A percentile compares a stretch with the other conserved stretches of the same genome.
These are phyloP conservation scores for Hymenoscyphus occultus DNA, from an alignment of 2,329 filamentous ascomycete genomes.

Conservation along the genomic window DNA sequence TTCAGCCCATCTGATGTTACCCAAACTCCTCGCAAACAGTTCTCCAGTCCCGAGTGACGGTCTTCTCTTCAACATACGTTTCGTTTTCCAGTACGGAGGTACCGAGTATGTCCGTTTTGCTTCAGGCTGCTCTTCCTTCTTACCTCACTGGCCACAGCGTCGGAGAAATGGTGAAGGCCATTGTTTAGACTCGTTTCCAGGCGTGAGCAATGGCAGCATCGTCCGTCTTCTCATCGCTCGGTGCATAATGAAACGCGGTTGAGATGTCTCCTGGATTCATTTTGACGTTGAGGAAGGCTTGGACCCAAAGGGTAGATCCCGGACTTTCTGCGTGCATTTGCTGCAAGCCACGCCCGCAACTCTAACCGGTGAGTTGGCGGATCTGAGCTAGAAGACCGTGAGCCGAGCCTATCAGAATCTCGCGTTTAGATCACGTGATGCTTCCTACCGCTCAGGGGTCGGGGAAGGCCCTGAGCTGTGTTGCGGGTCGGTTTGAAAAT, in stretches of 20 bases:
- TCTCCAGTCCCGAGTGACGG: no score
- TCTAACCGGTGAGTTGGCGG: slow-evolving; percentile 15
- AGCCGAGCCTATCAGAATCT: neutral
- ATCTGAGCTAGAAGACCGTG: no score
- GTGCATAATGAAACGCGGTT: slow-evolving; percentile 1
- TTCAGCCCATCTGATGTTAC: neutral
- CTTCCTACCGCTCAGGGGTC: neutral
- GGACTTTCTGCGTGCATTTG: slow-evolving; percentile 8
- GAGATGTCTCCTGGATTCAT: slow-evolving; percentile 1
- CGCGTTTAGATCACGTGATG: no score
- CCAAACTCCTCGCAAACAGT: neutral
- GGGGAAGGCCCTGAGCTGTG: neutral
- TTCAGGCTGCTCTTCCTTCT: neutral
- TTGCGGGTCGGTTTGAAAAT: neutral
- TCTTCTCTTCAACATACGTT: neutral
- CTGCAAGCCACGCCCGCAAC: slow-evolving; percentile 11
- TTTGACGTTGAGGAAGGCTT: neutral
- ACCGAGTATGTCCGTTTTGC: neutral
- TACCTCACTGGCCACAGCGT: neutral
- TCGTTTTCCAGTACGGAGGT: neutral
- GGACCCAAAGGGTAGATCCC: slow-evolving; percentile 3
- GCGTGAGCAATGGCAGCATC: neutral
- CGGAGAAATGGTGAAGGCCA: neutral
- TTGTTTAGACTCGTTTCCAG: neutral
- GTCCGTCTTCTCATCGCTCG: neutral